Percentiles rank a stretch among this genome's conserved stretches.
These are phyloP conservation scores for Colletotrichum tamarilloi DNA, from an alignment of 2,329 filamentous ascomycete genomes.

Conservation along the genomic window DNA sequence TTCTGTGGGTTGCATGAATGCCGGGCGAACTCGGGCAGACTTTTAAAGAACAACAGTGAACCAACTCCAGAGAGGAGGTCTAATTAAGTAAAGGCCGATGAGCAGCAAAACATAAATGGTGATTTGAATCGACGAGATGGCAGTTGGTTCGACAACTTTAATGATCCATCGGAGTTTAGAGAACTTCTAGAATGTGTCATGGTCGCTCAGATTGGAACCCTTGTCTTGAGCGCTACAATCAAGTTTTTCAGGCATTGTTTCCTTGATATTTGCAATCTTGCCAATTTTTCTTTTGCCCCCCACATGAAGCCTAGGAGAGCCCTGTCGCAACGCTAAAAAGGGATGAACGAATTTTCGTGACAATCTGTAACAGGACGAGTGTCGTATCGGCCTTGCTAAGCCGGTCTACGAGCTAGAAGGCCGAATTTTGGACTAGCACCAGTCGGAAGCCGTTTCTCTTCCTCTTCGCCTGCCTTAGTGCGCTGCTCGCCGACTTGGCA, in stretches of 20 bases:
- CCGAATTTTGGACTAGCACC: not conserved
- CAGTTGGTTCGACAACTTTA: not conserved
- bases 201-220: not conserved
- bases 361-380: not conserved
- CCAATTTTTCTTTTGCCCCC: not conserved
- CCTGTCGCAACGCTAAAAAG: not conserved
- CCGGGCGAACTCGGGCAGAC: not conserved
- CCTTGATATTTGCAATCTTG: not conserved
- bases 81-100: not conserved
- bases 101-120: not conserved
- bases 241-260: not conserved
- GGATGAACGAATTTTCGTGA: not conserved
- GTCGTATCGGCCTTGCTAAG: not conserved
- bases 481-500: conserved; percentile 1
- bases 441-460: not conserved
- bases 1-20: not conserved
- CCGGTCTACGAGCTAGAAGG: not conserved
- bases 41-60: not conserved
- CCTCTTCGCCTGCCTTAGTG: not conserved
- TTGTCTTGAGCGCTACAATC: not conserved
- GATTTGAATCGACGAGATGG: not conserved
- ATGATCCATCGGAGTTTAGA: not conserved
- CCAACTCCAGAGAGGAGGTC: not conserved
- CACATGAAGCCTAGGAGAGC: not conserved
- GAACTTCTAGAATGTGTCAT: not conserved